Conservation (phyloP, 768 basidiomycete genomes). For the Suillus brevipes region DNA sequence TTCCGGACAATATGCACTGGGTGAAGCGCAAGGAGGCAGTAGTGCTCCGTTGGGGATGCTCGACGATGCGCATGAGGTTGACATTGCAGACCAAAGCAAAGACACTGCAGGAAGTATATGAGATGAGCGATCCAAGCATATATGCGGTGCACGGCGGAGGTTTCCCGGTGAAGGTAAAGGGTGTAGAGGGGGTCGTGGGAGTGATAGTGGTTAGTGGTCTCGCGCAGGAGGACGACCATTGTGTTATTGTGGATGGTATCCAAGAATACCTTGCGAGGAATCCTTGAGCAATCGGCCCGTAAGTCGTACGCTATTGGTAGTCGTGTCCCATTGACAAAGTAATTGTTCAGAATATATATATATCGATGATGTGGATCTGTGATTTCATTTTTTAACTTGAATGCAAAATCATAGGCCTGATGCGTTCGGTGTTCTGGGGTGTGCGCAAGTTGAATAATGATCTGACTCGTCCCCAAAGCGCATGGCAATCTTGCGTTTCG, state of each 20-base stretch:
- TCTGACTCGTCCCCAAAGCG: neutral
- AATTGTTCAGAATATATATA: neutral
- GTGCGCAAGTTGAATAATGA: neutral
- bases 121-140: conserved; percentile 27
- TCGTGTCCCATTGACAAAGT: neutral
- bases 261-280: conserved; percentile 23
- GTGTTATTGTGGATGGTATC: conserved; percentile 31
- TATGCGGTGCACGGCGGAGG: conserved; percentile 36
- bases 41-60: conserved; percentile 33
- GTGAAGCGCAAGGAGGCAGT: conserved; percentile 35
- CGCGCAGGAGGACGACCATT: conserved; percentile 32
- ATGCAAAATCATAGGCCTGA: neutral
- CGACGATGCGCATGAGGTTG: conserved; percentile 26
- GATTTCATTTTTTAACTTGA: neutral
- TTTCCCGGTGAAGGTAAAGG: conserved; percentile 34
- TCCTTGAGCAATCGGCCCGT: neutral
- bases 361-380: neutral
- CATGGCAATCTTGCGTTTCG: neutral
- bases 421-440: neutral
- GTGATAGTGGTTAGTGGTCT: conserved; percentile 39
- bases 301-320: neutral
- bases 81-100: conserved; percentile 5
- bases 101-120: conserved; percentile 19
- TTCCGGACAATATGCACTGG: conserved; percentile 33
- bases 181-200: conserved; percentile 35